These are phyloP conservation scores for Durio zibethinus DNA, from an alignment of 345 rosid genomes.

Conservation along the genomic window DNA sequence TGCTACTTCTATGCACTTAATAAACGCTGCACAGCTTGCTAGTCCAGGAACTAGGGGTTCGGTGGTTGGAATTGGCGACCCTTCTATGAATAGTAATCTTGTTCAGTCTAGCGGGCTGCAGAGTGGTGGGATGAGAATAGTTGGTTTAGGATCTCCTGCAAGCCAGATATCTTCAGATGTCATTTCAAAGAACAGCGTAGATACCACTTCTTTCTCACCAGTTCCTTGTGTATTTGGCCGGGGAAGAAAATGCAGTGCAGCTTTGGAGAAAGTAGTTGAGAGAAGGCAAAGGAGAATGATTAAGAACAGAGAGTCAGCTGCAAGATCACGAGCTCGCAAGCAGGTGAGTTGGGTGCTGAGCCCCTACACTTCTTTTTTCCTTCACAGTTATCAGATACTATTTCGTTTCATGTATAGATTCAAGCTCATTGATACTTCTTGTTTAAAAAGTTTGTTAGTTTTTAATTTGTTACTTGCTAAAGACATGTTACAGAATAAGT, in stretches of 20 bases:
- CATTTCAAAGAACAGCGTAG: slow-evolving; percentile 50
- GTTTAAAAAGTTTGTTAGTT: neutral
- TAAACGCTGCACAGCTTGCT: slow-evolving; percentile 33
- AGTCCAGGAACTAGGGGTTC: slow-evolving; percentile 44
- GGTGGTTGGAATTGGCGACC: slow-evolving; percentile 39
- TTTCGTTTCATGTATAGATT: neutral
- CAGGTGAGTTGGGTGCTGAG: slow-evolving; percentile 54
- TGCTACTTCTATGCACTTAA: slow-evolving; percentile 42
- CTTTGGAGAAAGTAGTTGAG: slow-evolving; percentile 85
- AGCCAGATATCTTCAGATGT: slow-evolving; percentile 53
- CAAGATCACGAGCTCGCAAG: slow-evolving; percentile 95
- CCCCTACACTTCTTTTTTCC: slow-evolving; percentile 4
- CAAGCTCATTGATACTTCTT: neutral
- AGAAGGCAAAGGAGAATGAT: slow-evolving; percentile 98
- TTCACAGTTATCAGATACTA: neutral
- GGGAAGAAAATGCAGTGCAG: slow-evolving; percentile 61
- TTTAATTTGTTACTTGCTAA: neutral
- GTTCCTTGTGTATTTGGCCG: slow-evolving; percentile 70
- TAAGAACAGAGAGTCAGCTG: slow-evolving; percentile 96
- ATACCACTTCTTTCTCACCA: slow-evolving; percentile 65
- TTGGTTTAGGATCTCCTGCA: slow-evolving; percentile 62
- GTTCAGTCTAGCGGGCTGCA: slow-evolving; percentile 36
- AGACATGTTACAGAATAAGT: too few relatives aligned
- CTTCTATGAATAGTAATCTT: slow-evolving; percentile 39
- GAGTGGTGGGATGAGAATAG: slow-evolving; percentile 40